Conservation (phyloP, 139 green algal species). For the Deuterostichococcus epilithicus region DNA sequence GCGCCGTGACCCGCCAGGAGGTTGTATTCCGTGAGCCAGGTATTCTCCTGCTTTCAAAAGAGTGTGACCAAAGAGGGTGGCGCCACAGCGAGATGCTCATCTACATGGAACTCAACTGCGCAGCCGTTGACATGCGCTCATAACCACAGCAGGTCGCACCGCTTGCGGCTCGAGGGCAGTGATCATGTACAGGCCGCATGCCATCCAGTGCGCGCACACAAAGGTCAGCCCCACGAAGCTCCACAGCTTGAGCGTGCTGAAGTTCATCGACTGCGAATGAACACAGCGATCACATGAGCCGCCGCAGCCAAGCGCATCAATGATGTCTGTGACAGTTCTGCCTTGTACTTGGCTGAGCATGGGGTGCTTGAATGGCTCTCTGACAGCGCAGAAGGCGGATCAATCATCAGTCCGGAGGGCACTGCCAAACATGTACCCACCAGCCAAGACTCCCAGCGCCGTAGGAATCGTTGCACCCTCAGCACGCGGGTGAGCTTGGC, state of each 20-base stretch:
- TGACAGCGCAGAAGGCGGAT: too few relatives aligned
- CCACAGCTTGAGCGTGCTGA: conserved; percentile 10
- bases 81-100: too few relatives aligned
- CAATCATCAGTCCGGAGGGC: too few relatives aligned
- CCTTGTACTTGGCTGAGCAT: too few relatives aligned
- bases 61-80: neutral
- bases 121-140: too few relatives aligned
- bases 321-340: neutral
- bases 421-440: too few relatives aligned
- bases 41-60: conserved; percentile 16
- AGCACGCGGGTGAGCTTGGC: conserved; percentile 6
- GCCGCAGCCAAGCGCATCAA: too few relatives aligned
- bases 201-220: conserved; percentile 36
- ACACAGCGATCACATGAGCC: too few relatives aligned
- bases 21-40: conserved; percentile 30
- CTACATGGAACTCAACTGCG: too few relatives aligned
- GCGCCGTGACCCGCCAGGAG: conserved; percentile 20
- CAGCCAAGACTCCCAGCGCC: conserved; percentile 14
- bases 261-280: conserved; percentile 12
- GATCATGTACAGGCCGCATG: conserved; percentile 28
- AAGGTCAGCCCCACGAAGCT: conserved; percentile 20
- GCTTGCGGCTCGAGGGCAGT: neutral
- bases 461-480: conserved; percentile 1
- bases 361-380: too few relatives aligned
- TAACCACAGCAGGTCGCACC: neutral